Base-by-base conservation (phyloP, 192 early-diverging fungal genomes). In the Podochytrium sp. region DNA sequence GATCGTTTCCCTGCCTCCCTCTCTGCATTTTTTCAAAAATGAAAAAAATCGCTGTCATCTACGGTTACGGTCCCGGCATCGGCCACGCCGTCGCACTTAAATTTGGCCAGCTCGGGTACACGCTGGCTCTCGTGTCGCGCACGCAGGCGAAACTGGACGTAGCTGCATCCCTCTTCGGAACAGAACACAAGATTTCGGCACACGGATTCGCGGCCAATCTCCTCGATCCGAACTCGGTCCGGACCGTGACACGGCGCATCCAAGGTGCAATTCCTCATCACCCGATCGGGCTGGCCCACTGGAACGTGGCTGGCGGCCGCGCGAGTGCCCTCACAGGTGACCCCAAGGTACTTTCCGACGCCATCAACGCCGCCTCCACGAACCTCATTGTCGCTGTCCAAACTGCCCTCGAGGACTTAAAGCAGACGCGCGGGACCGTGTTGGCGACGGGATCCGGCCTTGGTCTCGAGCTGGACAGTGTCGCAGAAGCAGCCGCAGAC, bases 41-140 rank as follows among this genome's bases (percentile, higher is more conserved):
- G 47, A n/a, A n/a, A 12, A 49, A 49, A 49, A 49, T 79, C 75
- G 41, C 67, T 33, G 42, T 78, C 34, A 53, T 80, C 66, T 65
- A 67, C 37, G 77, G 77, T n/a, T 78, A 74, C 77, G 77, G 77
- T 18, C 50, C 68, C 3, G 77, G 77, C 20, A 72, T 78, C 51
- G 49, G 39, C 20, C 18, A 27, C 27, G 33, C 70, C 66, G 77
- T 78, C 1, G 77, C 76, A 1, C 30, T 23, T 10, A 76, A 78
- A 55, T 79, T 77, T 43, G 77, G 47, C 10, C 29, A 51, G 18
- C 43, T 47, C 2, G 77, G 77, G 4, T 62, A 42, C 71, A 73
- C 7, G 16, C 23, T 78, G 35, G 77, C 77, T 3, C 68, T 78
- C 33, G 34, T 78, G 20, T 68, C 77, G 58, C 58, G 77, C 38